A percentile compares a stretch with the other conserved stretches of the same genome.
phyloP scores from a whole-genome alignment of 2,329 filamentous ascomycete species.

The Penicillium corylophilum region DNA sequence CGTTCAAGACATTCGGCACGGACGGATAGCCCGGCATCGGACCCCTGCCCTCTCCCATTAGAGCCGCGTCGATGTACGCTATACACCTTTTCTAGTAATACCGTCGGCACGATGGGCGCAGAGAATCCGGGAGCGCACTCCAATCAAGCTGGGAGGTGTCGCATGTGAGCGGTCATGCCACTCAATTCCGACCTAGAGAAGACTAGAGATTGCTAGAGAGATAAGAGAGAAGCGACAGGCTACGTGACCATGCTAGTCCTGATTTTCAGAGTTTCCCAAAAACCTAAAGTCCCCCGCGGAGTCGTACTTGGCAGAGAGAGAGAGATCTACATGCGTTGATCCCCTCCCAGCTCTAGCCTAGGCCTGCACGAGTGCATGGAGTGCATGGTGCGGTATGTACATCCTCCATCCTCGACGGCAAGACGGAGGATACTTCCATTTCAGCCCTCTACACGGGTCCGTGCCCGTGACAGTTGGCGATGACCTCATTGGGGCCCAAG shows the following conservation, averaged over 20 bases:
- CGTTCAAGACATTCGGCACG: not conserved
- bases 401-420: too few species aligned
- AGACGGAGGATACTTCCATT: not conserved
- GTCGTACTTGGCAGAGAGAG: not conserved
- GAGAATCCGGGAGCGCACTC: not conserved
- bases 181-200: not conserved
- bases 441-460: not conserved
- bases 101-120: not conserved
- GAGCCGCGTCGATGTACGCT: not conserved
- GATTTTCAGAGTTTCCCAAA: slow-evolving; percentile 13
- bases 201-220: too few species aligned
- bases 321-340: not conserved
- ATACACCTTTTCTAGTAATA: not conserved
- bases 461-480: slow-evolving; percentile 13
- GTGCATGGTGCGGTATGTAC: not conserved
- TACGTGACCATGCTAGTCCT: not conserved
- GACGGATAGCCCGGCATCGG: not conserved
- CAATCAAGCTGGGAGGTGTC: not conserved
- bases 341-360: not conserved
- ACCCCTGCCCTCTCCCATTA: not conserved
- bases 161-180: not conserved
- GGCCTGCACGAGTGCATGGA: not conserved
- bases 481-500: slow-evolving; percentile 16
- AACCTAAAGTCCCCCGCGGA: not conserved
- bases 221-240: not conserved